phyloP scores from a whole-genome alignment of 2,329 filamentous ascomycete species.

The Aaosphaeria arxii region DNA sequence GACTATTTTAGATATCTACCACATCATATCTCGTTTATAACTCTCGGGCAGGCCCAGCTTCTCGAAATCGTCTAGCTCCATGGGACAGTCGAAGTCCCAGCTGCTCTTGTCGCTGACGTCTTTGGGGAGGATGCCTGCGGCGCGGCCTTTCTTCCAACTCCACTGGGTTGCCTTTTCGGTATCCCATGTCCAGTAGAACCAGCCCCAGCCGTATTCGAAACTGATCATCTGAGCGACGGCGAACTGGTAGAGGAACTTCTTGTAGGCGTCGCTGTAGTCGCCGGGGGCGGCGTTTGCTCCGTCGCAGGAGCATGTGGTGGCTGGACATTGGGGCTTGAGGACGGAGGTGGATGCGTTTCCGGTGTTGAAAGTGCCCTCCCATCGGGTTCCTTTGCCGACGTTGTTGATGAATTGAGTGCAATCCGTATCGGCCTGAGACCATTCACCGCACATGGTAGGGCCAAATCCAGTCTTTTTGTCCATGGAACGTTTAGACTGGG shows the following conservation, averaged over 20 bases:
- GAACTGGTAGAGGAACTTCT: conserved; percentile 81
- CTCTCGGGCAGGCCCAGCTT: conserved; percentile 42
- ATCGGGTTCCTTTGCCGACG: conserved; percentile 81
- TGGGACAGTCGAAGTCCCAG: conserved; percentile 40
- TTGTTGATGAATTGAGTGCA: conserved; percentile 86
- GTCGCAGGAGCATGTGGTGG: conserved; percentile 66
- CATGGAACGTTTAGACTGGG: conserved; percentile 71
- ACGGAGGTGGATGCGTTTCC: conserved; percentile 62
- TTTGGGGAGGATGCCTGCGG: conserved; percentile 72
- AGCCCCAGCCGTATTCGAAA: conserved; percentile 91
- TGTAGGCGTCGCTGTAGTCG: conserved; percentile 71
- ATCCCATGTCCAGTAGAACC: conserved; percentile 99
- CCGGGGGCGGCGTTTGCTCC: conserved; percentile 71
- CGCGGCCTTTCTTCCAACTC: conserved; percentile 82
- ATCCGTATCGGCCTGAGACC: conserved; percentile 96
- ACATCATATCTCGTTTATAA: conserved; percentile 22
- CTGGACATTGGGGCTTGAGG: conserved; percentile 71
- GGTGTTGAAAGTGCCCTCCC: conserved; percentile 81
- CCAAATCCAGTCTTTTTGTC: conserved; percentile 78
- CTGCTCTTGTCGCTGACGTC: conserved; percentile 40
- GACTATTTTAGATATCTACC: no score
- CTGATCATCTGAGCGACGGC: conserved; percentile 94
- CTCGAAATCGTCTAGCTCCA: conserved; percentile 39
- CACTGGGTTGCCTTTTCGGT: conserved; percentile 84
- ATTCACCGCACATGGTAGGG: conserved; percentile 92